Percentiles rank a stretch among this genome's conserved stretches.
These are phyloP conservation scores for Cicer yamashitae DNA, from an alignment of 306 rosid species.

Conservation along the genomic window DNA sequence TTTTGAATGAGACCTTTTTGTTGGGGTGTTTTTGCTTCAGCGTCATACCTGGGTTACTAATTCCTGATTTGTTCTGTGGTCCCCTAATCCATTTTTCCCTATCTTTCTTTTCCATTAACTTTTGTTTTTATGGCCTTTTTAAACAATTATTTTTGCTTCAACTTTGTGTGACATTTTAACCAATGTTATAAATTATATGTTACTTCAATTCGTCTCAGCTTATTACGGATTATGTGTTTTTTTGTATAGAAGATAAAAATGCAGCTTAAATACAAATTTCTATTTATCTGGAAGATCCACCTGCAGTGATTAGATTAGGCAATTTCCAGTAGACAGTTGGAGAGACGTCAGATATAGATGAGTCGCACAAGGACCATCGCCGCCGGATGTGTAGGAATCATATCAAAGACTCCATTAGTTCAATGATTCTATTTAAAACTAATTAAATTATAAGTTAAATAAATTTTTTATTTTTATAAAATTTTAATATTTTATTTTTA, in stretches of 20 bases:
- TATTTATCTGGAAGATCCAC: constrained; percentile 29
- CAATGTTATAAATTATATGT: constrained; percentile 29
- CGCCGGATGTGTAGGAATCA: too few relatives aligned
- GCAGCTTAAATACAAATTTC: background rate
- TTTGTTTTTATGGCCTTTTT: constrained; percentile 23
- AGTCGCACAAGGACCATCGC: background rate
- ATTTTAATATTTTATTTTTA: too few relatives aligned
- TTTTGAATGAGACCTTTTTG: constrained; percentile 11
- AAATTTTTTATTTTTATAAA: too few relatives aligned
- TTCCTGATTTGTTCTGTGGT: constrained; percentile 47
- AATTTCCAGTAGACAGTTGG: background rate
- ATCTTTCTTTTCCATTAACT: constrained; percentile 1
- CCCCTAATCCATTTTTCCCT: constrained; percentile 37
- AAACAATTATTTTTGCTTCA: constrained; percentile 33
- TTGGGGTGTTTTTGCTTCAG: constrained; percentile 19
- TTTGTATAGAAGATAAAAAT: constrained; percentile 25
- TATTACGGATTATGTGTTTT: background rate
- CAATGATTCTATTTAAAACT: too few relatives aligned
- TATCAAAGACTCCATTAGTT: too few relatives aligned
- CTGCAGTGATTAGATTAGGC: background rate
- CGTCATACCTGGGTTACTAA: constrained; percentile 19
- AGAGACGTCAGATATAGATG: background rate
- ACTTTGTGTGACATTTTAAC: constrained; percentile 7
- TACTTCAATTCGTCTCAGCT: constrained; percentile 11
- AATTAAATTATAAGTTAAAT: too few relatives aligned